Conservation (phyloP, 2,329 filamentous ascomycete species). For the Trichoderma sp. region DNA sequence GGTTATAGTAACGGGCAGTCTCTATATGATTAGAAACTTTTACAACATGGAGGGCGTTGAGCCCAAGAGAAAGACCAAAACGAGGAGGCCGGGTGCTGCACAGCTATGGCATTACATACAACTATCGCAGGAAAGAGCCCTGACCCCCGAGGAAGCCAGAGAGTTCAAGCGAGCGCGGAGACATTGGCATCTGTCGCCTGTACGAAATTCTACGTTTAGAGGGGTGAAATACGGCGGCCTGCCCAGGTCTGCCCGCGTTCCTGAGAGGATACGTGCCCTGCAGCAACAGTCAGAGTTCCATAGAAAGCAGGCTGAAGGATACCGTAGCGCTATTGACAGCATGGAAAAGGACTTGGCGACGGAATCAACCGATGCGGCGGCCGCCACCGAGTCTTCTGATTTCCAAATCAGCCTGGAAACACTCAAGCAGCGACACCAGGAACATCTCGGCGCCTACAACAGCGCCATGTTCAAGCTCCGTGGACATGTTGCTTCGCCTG, state of each 20-base stretch:
- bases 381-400: not conserved
- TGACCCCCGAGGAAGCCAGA: conserved; percentile 33
- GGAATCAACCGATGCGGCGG: not conserved
- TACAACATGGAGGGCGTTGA: conserved; percentile 32
- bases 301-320: conserved; percentile 31
- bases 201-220: conserved; percentile 27
- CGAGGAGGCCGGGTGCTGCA: conserved; percentile 32
- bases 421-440: conserved; percentile 26
- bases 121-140: conserved; percentile 30
- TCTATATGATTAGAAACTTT: conserved; percentile 40
- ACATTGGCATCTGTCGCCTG: conserved; percentile 33
- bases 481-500: conserved; percentile 26
- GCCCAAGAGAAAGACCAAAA: conserved; percentile 30
- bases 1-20: conserved; percentile 40
- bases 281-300: conserved; percentile 33
- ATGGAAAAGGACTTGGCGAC: conserved; percentile 25
- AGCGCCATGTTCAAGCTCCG: conserved; percentile 30
- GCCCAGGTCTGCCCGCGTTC: conserved; percentile 23
- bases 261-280: conserved; percentile 25
- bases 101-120: conserved; percentile 35
- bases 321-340: conserved; percentile 25
- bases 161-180: conserved; percentile 37
- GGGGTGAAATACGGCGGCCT: conserved; percentile 22
- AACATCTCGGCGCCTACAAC: conserved; percentile 29
- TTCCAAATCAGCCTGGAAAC: conserved; percentile 22